Evolutionary conservation across 2,329 filamentous ascomycete genomes (phyloP), one percentile per base, ranked within the genome.

Genomic region (Exophiala dermatitidis): DNA sequence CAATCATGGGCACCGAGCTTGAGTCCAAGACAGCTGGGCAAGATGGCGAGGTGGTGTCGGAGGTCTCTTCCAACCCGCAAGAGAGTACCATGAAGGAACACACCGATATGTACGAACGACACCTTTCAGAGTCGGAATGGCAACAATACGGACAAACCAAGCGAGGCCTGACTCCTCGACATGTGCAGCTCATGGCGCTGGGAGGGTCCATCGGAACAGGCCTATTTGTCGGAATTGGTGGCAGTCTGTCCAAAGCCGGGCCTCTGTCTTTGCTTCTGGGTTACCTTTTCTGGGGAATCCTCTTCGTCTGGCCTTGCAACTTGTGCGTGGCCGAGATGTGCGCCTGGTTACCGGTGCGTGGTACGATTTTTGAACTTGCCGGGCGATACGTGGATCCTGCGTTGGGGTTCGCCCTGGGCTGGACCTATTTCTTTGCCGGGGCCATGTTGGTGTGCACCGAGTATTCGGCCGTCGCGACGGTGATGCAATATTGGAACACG

Each of bases 381-480:
- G 62, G 65, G 10, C 62, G 69, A 12, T 72, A 70, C 57, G 56
- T 72, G 19, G 69, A 72, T 55, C 67, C 71, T 62, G 69, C 69
- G 7, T 65, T 75, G 8, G 72, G 72, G n/a, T 73, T 71, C 61
- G 70, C 72, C 1, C 68, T 69, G 28, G 72, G 71, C 0, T 75
- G 72, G 73, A 72, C 73, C 37, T 75, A 73, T 60, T 74, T 74
- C 62, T 69, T 74, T 38, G 69, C 69, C 31, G 68, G 71, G 50
- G 71, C 69, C 8, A 68, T 75, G 56, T 60, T 75, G 2, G 71
- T 75, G 3, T 74, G 72, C 29, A 74, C 72, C n/a, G 74, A 76
- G 60, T 74, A 74, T 45, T 67, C 71, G 1, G 71, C 74, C 2
- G 66, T 74, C 38, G 70, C 69, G 8, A 68, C 71, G 4, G 66